These are phyloP conservation scores for Stylonectria norvegica DNA, from an alignment of 2,329 filamentous ascomycete genomes.

Conservation along the genomic window DNA sequence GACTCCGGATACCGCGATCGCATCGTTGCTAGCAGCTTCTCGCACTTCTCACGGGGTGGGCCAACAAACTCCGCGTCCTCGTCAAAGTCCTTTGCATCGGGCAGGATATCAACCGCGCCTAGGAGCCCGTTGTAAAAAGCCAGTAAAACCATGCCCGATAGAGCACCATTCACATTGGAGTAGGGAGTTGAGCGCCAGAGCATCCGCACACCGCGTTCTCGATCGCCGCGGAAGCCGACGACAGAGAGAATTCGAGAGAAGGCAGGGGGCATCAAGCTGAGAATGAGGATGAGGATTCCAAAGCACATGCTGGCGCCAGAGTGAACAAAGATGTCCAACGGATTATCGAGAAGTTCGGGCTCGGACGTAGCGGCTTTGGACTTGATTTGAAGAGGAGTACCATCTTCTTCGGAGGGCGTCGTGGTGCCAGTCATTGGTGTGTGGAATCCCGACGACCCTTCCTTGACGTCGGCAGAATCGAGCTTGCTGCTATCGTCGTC, in stretches of 20 bases:
- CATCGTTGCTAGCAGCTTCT: slow-evolving; percentile 68
- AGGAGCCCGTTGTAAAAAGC: slow-evolving; percentile 86
- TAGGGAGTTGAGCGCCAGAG: slow-evolving; percentile 88
- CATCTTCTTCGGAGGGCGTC: slow-evolving; percentile 18
- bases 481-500: slow-evolving; percentile 9
- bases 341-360: slow-evolving; percentile 64
- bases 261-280: slow-evolving; percentile 90
- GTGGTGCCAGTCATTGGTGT: slow-evolving; percentile 37
- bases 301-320: slow-evolving; percentile 88
- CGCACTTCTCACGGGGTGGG: slow-evolving; percentile 68
- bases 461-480: slow-evolving; percentile 37
- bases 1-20: slow-evolving; percentile 74
- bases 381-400: slow-evolving; percentile 21
- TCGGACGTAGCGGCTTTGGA: slow-evolving; percentile 48
- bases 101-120: slow-evolving; percentile 83
- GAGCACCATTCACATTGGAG: slow-evolving; percentile 86
- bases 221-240: slow-evolving; percentile 87
- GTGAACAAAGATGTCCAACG: slow-evolving; percentile 84
- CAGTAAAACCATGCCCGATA: slow-evolving; percentile 76
- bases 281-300: slow-evolving; percentile 76
- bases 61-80: slow-evolving; percentile 59
- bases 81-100: slow-evolving; percentile 52
- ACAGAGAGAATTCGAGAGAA: slow-evolving; percentile 85
- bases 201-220: slow-evolving; percentile 75
- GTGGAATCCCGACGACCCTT: slow-evolving; percentile 41